These are phyloP conservation scores for Priceomyces medius DNA, from an alignment of 805 yeast genomes.

Conservation along the genomic window DNA sequence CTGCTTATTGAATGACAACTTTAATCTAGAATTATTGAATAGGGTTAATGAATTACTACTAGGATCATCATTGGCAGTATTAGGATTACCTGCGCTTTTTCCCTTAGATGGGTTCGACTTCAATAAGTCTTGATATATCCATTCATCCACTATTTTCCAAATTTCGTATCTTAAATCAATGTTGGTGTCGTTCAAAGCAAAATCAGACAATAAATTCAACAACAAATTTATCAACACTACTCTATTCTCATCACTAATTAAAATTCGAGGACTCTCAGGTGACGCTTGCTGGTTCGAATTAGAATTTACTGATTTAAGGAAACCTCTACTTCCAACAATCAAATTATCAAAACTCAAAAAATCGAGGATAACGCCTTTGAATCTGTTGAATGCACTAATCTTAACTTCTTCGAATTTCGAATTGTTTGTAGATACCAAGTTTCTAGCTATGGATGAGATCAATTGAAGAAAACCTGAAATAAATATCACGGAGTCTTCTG, in stretches of 20 bases:
- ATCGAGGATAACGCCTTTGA: conserved; percentile 31
- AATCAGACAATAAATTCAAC: conserved; percentile 50
- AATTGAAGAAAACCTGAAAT: conserved; percentile 73
- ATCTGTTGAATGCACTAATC: conserved; percentile 28
- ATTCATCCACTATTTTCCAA: conserved; percentile 70
- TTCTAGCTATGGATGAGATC: conserved; percentile 39
- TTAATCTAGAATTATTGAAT: conserved; percentile 9
- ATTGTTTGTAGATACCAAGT: conserved; percentile 19
- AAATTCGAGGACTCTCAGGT: conserved; percentile 20
- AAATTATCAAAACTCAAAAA: conserved; percentile 43
- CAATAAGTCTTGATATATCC: conserved; percentile 52
- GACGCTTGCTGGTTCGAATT: conserved; percentile 10
- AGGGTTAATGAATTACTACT: background rate
- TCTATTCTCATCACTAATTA: conserved; percentile 36
- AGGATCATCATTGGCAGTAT: background rate
- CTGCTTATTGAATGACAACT: conserved; percentile 19
- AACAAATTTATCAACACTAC: conserved; percentile 33
- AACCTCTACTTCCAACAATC: conserved; percentile 18
- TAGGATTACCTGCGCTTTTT: background rate
- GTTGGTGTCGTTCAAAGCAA: conserved; percentile 46
- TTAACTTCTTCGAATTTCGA: conserved; percentile 27
- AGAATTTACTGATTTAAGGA: conserved; percentile 2
- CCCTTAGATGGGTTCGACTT: conserved; percentile 1
- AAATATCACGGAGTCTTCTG: conserved; percentile 77
- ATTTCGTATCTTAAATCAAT: conserved; percentile 42